Conservation (phyloP, 2,329 filamentous ascomycete species). For the Penicillium psychrosexuale region DNA sequence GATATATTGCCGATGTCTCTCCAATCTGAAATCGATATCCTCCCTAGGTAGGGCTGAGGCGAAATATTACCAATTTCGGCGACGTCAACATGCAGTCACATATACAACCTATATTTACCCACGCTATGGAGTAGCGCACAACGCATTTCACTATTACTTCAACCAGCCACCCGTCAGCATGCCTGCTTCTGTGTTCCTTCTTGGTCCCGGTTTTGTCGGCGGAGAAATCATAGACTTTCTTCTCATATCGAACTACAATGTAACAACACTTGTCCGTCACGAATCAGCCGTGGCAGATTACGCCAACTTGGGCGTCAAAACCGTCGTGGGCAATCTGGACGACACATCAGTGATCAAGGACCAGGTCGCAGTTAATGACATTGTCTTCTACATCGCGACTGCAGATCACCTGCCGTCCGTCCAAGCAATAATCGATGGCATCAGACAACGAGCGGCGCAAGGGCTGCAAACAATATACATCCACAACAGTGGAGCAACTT, state of each 20-base stretch:
- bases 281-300: slow-evolving; percentile 30
- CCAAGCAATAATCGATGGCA: slow-evolving; percentile 45
- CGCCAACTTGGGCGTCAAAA: slow-evolving; percentile 38
- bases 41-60: not conserved
- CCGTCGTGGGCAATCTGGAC: not conserved
- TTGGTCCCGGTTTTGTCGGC: slow-evolving; percentile 31
- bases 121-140: not conserved
- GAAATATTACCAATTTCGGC: not conserved
- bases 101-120: not conserved
- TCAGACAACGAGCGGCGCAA: slow-evolving; percentile 39
- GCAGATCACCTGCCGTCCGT: slow-evolving; percentile 49
- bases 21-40: not conserved
- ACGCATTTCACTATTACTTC: not conserved
- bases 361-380: slow-evolving; percentile 44
- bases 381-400: slow-evolving; percentile 50
- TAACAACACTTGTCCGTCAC: slow-evolving; percentile 44
- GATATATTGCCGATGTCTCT: too few species aligned
- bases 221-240: slow-evolving; percentile 48
- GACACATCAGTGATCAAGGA: not conserved
- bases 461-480: slow-evolving; percentile 47
- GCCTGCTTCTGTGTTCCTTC: not conserved
- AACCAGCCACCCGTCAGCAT: not conserved
- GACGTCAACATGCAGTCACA: slow-evolving; percentile 4
- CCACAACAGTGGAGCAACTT: slow-evolving; percentile 33
- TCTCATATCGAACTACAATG: slow-evolving; percentile 40